Percentiles rank a stretch among this genome's conserved stretches.
Conservation (phyloP, 164 flowering plant species). For the Paratinospora sagittata region DNA sequence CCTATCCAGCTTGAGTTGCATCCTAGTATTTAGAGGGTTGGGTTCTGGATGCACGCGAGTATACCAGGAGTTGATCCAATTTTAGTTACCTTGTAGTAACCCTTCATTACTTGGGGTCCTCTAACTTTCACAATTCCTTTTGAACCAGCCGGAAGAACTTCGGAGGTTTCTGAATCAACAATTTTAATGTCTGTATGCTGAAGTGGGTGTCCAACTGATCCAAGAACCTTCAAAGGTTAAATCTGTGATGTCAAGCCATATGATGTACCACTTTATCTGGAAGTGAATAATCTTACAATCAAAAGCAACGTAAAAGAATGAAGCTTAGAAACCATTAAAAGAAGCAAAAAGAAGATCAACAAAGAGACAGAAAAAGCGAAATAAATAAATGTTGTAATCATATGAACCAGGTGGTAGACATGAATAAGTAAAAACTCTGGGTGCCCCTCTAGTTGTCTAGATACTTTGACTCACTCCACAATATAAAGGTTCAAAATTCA, state of each 20-base stretch:
- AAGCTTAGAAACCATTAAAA: not conserved
- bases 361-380: not conserved
- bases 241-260: slow-evolving; percentile 23
- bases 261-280: slow-evolving; percentile 16
- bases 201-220: slow-evolving; percentile 83
- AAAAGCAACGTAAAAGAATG: not conserved
- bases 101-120: slow-evolving; percentile 94
- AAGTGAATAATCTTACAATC: not conserved
- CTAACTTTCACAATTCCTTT: slow-evolving; percentile 73
- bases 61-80: too few relatives aligned
- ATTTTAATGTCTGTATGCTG: slow-evolving; percentile 61
- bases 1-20: too few relatives aligned
- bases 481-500: too few relatives aligned
- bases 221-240: slow-evolving; percentile 70
- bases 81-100: slow-evolving; percentile 74
- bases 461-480: too few relatives aligned
- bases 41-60: too few relatives aligned
- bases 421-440: too few relatives aligned
- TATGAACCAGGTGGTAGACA: too few relatives aligned
- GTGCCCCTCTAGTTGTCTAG: too few relatives aligned
- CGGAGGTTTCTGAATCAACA: slow-evolving; percentile 67
- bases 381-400: not conserved
- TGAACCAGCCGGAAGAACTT: slow-evolving; percentile 58
- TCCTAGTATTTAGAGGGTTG: too few relatives aligned
- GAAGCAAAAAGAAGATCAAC: not conserved